Base-by-base conservation (phyloP, 768 basidiomycete species). In the Russula sp. region DNA sequence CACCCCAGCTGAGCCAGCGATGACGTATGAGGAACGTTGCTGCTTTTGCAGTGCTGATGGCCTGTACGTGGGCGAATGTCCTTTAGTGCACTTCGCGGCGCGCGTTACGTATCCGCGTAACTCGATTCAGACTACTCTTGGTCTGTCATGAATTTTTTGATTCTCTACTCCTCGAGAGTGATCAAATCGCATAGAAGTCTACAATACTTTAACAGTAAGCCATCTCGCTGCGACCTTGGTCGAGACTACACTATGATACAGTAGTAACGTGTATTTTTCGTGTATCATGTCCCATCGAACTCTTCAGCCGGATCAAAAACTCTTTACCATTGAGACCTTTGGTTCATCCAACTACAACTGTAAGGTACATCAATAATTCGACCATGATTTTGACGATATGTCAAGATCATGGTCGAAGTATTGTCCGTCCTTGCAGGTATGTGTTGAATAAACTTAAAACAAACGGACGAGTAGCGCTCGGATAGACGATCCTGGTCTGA, bases 121-220 rank as follows among this genome's bases (percentile, higher is more conserved):
- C 74, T 74, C 71, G 72, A 75, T 69, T 76, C 74, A 74, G 74
- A 74, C 75, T 75, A 75, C 64, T 74, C 70, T 73, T 32, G 64
- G 64, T 28, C 69, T 74, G 71, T 65, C 65, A 57, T 40, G 24
- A 44, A 56, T 58, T 68, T 67, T 69, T 70, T 67, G 58, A 59
- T 48, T 52, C 32, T 42, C 42, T 61, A 54, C 60, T 61, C 60
- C 32, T 61, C 16, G 40, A 22, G 60, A 54, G 60, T 61, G 46
- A n/a, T 16, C 8, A 36, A 13, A 10, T 40, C 11, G 4, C 22
- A 22, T n/a, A 13, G n/a, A 6, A 38, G 38, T 38, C 6, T 18
- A 22, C 46, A 13, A 13, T 22, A 11, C 22, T 11, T n/a, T 22
- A 11, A 48, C 4, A 44, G n/a, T 22, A 22, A 48, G 46, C 46